phyloP scores from a whole-genome alignment of 805 yeast genomes.

The Barnettozyma vustinii region DNA sequence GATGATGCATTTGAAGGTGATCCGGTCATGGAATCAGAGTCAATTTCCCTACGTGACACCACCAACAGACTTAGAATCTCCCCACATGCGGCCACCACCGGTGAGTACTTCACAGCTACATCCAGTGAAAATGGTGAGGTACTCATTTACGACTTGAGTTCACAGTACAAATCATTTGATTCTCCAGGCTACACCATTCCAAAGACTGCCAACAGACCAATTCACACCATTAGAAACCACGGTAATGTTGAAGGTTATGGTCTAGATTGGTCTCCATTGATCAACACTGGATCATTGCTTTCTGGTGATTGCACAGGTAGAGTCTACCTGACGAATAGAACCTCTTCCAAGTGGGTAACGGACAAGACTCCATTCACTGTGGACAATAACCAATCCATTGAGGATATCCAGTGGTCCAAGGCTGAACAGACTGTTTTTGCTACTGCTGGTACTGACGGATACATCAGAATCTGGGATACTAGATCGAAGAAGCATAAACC shows the following conservation, averaged over 20 bases:
- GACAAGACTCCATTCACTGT: constrained; percentile 71
- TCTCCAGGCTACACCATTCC: constrained; percentile 82
- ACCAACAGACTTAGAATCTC: constrained; percentile 85
- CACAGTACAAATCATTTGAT: constrained; percentile 79
- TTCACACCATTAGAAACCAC: constrained; percentile 76
- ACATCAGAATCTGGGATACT: constrained; percentile 93
- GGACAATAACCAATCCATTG: constrained; percentile 71
- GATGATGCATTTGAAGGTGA: constrained; percentile 69
- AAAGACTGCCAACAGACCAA: constrained; percentile 70
- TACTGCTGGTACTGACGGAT: constrained; percentile 90
- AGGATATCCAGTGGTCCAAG: constrained; percentile 95
- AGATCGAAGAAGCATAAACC: constrained; percentile 90
- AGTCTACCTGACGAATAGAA: constrained; percentile 71
- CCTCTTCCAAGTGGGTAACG: constrained; percentile 75
- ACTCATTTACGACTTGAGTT: constrained; percentile 70
- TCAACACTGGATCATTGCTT: constrained; percentile 71
- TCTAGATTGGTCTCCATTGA: constrained; percentile 90
- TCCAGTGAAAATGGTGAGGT: constrained; percentile 91
- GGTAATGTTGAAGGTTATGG: constrained; percentile 98
- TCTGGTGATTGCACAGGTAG: constrained; percentile 90
- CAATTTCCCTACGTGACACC: constrained; percentile 71
- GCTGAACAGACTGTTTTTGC: constrained; percentile 92
- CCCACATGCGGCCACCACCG: constrained; percentile 67
- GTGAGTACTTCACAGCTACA: constrained; percentile 82
- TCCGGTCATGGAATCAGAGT: constrained; percentile 83